Evolutionary conservation across 2,329 filamentous ascomycete species (phyloP), one percentile per base, ranked within the genome.

Genomic region (Periconia digitata): DNA sequence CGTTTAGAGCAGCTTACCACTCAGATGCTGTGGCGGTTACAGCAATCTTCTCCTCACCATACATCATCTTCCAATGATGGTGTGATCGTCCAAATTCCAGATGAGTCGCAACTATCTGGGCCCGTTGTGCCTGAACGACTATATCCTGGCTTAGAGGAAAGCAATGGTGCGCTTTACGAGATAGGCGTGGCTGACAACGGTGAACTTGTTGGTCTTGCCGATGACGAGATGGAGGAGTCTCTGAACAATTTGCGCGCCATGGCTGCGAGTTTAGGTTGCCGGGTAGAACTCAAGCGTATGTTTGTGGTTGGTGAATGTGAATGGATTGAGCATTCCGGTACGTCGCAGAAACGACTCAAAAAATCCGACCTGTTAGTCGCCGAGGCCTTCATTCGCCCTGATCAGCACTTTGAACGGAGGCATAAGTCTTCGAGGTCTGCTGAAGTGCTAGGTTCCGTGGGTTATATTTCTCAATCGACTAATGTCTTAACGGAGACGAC

Each of bases 111-210:
- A 35, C 76, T 91, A 6, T 84, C 76, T 20, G 72, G 74, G 13
- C 77, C 77, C 27, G 74, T 75, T 20, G 77, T 79, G 55, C 80
- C 80, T 7, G 75, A 76, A 36, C 79, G 77, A 42, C 72, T 85
- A 24, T 71, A 85, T 12, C 81, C 92, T 2, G 91, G 94, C 0
- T 76, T 99, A 8, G 92, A 97, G 67, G 92, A 96, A 67, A 96
- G 91, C 15, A 87, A 90, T 57, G 94, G 94, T 5, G 94, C 94
- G 1, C 73, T 97, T 42, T 99, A 99, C 61, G 92, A 99, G 70
- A 95, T 99, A 69, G 94, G 94, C 0, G 91, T 99, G 8, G 88
- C 92, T 22, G 94, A 99, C 69, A 91, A 97, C 73, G 94, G 94
- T 7, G 90, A 87, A 0, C 85, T 99, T 49, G 84, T 96, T 36